Base-by-base conservation (phyloP, 2,329 filamentous ascomycete genomes). In the Macroventuria anomochaeta region DNA sequence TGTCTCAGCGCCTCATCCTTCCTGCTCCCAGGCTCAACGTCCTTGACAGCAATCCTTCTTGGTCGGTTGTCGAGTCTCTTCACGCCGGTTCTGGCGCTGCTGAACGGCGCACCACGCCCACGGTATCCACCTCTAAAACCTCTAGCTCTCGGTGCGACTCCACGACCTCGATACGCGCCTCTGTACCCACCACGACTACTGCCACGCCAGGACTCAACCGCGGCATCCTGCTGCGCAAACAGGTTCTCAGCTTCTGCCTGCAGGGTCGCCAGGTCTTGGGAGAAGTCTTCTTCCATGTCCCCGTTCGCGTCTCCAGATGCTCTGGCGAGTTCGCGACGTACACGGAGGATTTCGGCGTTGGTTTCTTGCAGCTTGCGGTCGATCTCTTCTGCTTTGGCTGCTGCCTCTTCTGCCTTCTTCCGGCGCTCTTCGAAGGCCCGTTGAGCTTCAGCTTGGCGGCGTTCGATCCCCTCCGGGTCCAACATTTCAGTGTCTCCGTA, bases 21-120 rank as follows among this genome's bases (percentile, higher is more conserved):
- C 12, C 46, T 38, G 12, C 79, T 79, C 3, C 86, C 85, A 67
- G 88, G 86, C 72, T 86, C 85, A 10, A 85, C 81, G 3, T 85
- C 88, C 7, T 80, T 80, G 20, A 93, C 75, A 5, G 83, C 81
- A 8, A 95, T 78, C 57, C 82, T 86, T 69, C 84, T 88, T 0
- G 90, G 87, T 37, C 90, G 81, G 70, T 93, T 92, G 67, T 95
- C 90, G 18, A 95, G 79, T 15, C 88, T 87, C 62, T 81, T 78
- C 13, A 84, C 82, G 61, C 87, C 79, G 21, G 77, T 77, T 15
- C 65, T 63, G 32, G 41, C 59, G 36, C 56, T 53, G 15, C 49
- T 44, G 23, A 62, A 65, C 7, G 75, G 71, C 29, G 75, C 53
- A 5, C 76, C 77, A 23, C 76, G 76, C 3, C 80, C 80, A 38